Evolutionary conservation across 495 filamentous ascomycete genomes (phyloP).

Genomic region (Sordaria brevicollis): DNA sequence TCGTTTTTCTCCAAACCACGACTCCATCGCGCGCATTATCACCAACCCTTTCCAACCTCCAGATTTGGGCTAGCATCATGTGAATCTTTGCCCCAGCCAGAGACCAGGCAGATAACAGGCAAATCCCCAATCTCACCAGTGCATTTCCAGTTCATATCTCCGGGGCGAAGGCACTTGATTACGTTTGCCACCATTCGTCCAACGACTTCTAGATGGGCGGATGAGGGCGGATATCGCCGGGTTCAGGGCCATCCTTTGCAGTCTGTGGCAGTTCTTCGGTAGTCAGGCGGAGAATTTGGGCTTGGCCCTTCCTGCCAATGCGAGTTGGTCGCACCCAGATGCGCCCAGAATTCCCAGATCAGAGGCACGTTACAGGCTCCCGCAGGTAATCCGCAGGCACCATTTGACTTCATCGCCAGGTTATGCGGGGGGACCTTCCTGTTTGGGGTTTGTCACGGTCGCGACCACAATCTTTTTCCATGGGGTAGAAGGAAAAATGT

Average conservation of each 20-base stretch:
- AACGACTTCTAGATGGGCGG: not conserved
- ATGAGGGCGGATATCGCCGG: not conserved
- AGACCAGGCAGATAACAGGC: not conserved
- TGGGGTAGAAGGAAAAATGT: not conserved
- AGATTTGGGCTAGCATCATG: not conserved
- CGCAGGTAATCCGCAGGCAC: too few relatives aligned
- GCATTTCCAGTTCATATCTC: not conserved
- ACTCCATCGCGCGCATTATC: not conserved
- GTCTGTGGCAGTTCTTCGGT: not conserved
- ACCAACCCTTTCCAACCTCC: not conserved
- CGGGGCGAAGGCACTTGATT: not conserved
- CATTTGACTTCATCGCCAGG: not conserved
- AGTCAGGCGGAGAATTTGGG: not conserved
- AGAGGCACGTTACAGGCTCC: not conserved
- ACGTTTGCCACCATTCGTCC: too few relatives aligned
- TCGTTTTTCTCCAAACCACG: not conserved
- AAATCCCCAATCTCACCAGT: not conserved
- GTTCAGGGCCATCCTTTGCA: not conserved
- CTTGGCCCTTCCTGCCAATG: not conserved
- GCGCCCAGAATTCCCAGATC: not conserved
- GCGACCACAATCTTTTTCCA: not conserved
- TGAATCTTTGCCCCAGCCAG: not conserved
- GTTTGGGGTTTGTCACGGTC: not conserved
- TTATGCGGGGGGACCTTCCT: constrained; percentile 9
- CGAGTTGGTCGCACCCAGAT: not conserved